Evolutionary conservation across 2,329 filamentous ascomycete genomes (phyloP), one percentile per base, ranked within the genome.

Genomic region (Gyromitra esculenta): DNA sequence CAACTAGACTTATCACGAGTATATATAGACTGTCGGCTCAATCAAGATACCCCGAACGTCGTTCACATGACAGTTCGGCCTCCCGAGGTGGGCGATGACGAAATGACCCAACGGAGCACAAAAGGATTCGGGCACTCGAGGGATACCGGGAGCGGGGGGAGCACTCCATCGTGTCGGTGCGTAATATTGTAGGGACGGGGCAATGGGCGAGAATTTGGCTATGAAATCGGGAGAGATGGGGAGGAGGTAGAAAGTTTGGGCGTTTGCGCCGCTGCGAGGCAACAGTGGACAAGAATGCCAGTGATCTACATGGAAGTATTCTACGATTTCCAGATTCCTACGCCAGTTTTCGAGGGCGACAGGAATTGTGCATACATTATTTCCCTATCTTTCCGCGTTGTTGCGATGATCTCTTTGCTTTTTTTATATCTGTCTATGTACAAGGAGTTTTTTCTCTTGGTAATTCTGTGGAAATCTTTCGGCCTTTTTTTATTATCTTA

Each of bases 61-160:
- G 80, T 81, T 25, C 80, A 81, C 50, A 80, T 81, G 76, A 80
- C 79, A 31, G 71, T 81, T n/a, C 76, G 80, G 1, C 80, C 80
- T 7, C 77, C 80, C 31, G 80, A 81, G 63, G 68, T 78, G 2
- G 74, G 77, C 13, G 80, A 81, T n/a, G 80, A 81, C 54, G 80
- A 81, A 65, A 77, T 76, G 31, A 81, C 80, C 13, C 80, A 79
- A 43, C 78, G 77, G 48, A 79, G 77, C 63, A 73, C 79, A 45
- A 81, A 81, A 35, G 69, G 60, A 52, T 80, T 76, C 43, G 76
- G 78, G 11, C 71, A 59, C 15, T 73, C 75, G 15, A 76, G 78
- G 48, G 69, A 77, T 2, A 62, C 66, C 48, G 74, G 70, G 18
- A 71, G 54, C 41, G 68, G 74, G 15, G 60, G 76, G 1, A 73